Evolutionary conservation across 163 green algal genomes (phyloP), one percentile per base, ranked within the genome.

Genomic region (Prototheca stagnorum): DNA sequence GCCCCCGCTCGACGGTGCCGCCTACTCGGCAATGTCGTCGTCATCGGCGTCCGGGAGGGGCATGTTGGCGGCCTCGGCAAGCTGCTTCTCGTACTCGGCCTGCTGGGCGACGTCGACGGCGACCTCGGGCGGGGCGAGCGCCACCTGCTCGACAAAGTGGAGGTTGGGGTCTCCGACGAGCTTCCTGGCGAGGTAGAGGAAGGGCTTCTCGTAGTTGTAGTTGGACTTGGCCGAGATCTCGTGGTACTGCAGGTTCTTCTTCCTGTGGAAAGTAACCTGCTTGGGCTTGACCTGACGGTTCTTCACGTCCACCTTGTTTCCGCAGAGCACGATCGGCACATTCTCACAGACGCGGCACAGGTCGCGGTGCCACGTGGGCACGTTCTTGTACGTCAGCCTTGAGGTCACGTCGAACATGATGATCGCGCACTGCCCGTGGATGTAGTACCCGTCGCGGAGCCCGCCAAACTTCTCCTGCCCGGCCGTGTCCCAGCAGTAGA

Each of bases 191-290:
- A 99, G 75, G 73, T 97, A 99, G 45, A 98, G 76, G 81, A 97
- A 99, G n/a, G 91, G 91, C 77, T 97, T 97, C 70, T 98, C 91
- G 59, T 95, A 99, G 81, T 99, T 98, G 85, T 99, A 99, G 78
- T 99, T 99, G 59, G 62, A 85, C 78, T 98, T 98, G 46, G 91
- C 91, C 23, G 78, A 93, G 68, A 99, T 95, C 74, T 99, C 89
- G 54, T 96, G 92, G 77, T 99, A 99, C 73, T 98, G 88, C 50
- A 99, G 70, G 74, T 99, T 99, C 86, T 99, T 99, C 74, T 99
- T 99, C 47, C 88, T 57, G 52, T 86, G 77, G 67, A 86, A 86
- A 19, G 73, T 84, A 12, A 75, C 67, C 74, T 96, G 86, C 78
- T 98, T 98, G 41, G 88, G 86, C 74, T 96, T 95, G 39, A 98